These are phyloP conservation scores for Kodamaea laetipori DNA, from an alignment of 805 yeast species.

Conservation along the genomic window DNA sequence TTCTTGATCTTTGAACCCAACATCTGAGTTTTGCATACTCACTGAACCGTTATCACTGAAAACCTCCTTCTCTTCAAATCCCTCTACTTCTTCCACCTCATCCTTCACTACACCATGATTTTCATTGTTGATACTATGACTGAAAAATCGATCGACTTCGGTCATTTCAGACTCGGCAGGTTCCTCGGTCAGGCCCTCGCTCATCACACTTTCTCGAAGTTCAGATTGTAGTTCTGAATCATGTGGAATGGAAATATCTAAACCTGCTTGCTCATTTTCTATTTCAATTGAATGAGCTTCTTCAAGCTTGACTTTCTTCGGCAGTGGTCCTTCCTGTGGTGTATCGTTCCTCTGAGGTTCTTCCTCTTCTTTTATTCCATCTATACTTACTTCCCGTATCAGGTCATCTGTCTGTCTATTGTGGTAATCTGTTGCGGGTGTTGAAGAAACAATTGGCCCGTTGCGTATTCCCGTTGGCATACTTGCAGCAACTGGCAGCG, in stretches of 20 bases:
- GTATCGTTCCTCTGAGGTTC: not conserved
- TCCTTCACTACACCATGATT: not conserved
- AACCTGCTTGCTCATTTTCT: not conserved
- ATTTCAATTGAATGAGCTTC: not conserved
- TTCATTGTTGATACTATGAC: conserved; percentile 6
- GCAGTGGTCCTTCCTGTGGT: not conserved
- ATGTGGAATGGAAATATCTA: not conserved
- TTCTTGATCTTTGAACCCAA: no score
- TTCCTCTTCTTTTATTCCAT: conserved; percentile 7
- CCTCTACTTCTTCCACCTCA: not conserved
- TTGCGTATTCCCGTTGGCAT: not conserved
- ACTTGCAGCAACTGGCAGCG: not conserved
- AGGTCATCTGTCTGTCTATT: not conserved
- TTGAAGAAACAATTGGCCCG: conserved; percentile 4
- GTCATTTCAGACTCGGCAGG: conserved; percentile 3
- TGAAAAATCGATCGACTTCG: conserved; percentile 11
- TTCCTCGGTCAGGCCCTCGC: not conserved
- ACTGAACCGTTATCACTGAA: no score
- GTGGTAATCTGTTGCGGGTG: conserved; percentile 6
- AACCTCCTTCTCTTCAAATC: not conserved
- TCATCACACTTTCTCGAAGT: conserved; percentile 2
- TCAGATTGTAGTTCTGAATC: conserved; percentile 1
- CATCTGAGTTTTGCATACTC: no score
- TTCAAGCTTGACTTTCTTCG: conserved; percentile 1
- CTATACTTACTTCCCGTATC: not conserved